Evolutionary conservation across 345 rosid genomes (phyloP).

Genomic region (Hibiscus trionum): DNA sequence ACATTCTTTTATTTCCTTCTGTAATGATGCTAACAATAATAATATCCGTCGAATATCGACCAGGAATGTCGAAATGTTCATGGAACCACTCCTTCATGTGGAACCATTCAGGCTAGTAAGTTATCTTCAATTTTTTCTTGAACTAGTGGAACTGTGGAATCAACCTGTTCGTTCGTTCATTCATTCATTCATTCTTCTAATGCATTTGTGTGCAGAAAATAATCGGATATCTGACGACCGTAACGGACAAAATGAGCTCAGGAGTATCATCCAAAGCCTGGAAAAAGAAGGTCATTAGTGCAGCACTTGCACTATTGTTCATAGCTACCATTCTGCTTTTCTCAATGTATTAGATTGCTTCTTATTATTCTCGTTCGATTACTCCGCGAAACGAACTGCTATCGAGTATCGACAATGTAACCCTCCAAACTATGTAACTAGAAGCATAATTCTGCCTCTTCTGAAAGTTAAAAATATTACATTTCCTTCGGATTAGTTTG

Average conservation of each 20-base stretch:
- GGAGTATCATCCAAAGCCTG: constrained; percentile 10
- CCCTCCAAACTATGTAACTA: neutral
- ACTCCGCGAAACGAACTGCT: neutral
- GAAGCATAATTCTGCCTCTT: neutral
- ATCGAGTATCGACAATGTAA: neutral
- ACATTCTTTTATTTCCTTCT: neutral
- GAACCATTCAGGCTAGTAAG: constrained; percentile 56
- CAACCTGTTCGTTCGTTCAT: neutral
- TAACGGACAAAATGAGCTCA: constrained; percentile 24
- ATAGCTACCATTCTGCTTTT: constrained; percentile 21
- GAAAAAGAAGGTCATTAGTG: constrained; percentile 6
- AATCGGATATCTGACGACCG: constrained; percentile 14
- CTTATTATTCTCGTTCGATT: neutral
- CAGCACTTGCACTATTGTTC: constrained; percentile 19
- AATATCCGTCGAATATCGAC: neutral
- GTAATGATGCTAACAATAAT: neutral
- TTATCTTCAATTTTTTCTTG: neutral
- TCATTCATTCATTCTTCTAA: neutral
- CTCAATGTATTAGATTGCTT: constrained; percentile 4
- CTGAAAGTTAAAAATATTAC: constrained; percentile 9
- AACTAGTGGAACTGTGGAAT: neutral
- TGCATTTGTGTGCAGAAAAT: constrained; percentile 29
- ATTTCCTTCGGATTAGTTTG: constrained; percentile 21
- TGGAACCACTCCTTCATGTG: constrained; percentile 60
- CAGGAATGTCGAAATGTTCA: constrained; percentile 81